Evolutionary conservation across 2,329 filamentous ascomycete genomes (phyloP).

Genomic region (Ilyonectria sp.): DNA sequence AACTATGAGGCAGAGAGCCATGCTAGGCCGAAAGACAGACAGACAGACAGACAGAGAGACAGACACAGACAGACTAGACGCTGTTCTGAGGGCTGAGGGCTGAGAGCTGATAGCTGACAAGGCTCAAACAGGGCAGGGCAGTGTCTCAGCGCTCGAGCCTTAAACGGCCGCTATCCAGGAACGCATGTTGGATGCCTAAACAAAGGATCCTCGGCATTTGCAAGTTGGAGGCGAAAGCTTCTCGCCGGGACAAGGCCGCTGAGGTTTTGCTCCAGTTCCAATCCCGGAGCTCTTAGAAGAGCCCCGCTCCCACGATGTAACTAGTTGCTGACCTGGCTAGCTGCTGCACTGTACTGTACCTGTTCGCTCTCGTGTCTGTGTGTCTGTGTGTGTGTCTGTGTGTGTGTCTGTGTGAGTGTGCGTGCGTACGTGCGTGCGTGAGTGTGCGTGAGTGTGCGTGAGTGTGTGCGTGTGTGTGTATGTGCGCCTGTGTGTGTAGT

Average conservation of each 20-base stretch:
- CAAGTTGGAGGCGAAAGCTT: neutral
- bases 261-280: neutral
- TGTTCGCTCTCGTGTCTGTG: neutral
- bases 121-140: neutral
- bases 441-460: neutral
- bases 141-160: neutral
- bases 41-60: neutral
- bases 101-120: neutral
- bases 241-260: no score
- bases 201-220: conserved; percentile 11
- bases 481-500: neutral
- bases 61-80: neutral
- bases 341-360: neutral
- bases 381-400: no score
- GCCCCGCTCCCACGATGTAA: conserved; percentile 15
- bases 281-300: neutral
- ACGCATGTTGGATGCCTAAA: neutral
- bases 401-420: neutral
- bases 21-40: neutral
- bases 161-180: neutral
- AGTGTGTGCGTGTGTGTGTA: no score
- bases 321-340: conserved; percentile 15
- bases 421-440: neutral
- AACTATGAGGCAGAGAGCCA: neutral
- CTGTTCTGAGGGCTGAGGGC: neutral